phyloP scores from a whole-genome alignment of 2,329 filamentous ascomycete species.

The Tolypocladium album region DNA sequence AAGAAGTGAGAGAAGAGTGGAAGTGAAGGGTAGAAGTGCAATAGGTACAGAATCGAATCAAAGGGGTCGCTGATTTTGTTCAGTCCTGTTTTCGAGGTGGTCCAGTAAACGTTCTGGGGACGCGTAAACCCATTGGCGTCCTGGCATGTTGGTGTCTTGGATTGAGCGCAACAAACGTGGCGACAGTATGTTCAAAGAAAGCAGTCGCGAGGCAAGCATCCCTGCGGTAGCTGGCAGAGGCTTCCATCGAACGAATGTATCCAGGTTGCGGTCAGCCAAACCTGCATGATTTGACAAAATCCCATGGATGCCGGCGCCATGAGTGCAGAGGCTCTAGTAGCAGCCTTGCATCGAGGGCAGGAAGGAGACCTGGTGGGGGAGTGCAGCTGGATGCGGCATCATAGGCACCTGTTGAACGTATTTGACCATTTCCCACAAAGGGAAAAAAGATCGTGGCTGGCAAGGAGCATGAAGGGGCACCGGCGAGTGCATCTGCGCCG shows the following conservation, averaged over 20 bases:
- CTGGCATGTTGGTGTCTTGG: background rate
- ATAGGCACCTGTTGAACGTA: constrained; percentile 38
- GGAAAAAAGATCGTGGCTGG: constrained; percentile 36
- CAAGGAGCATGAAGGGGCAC: constrained; percentile 26
- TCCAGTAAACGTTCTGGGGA: background rate
- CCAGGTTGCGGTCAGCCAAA: background rate
- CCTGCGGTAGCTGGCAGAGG: background rate
- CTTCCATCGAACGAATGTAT: background rate
- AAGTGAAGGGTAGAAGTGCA: background rate
- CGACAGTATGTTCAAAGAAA: background rate
- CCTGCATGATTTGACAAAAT: background rate
- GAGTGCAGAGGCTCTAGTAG: constrained; percentile 17
- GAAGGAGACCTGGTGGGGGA: constrained; percentile 42
- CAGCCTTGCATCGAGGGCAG: constrained; percentile 42
- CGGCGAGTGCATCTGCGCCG: constrained; percentile 19
- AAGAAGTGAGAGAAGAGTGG: constrained; percentile 1
- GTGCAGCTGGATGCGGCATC: constrained; percentile 37
- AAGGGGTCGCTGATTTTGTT: background rate
- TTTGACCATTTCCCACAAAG: constrained; percentile 41
- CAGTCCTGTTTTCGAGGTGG: background rate
- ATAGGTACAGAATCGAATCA: constrained; percentile 6
- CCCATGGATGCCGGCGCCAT: background rate
- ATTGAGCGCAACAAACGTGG: background rate
- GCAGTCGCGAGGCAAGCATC: background rate
- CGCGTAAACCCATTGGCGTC: background rate